These are phyloP conservation scores for Candida dajiaensis DNA, from an alignment of 805 yeast species.

Conservation along the genomic window DNA sequence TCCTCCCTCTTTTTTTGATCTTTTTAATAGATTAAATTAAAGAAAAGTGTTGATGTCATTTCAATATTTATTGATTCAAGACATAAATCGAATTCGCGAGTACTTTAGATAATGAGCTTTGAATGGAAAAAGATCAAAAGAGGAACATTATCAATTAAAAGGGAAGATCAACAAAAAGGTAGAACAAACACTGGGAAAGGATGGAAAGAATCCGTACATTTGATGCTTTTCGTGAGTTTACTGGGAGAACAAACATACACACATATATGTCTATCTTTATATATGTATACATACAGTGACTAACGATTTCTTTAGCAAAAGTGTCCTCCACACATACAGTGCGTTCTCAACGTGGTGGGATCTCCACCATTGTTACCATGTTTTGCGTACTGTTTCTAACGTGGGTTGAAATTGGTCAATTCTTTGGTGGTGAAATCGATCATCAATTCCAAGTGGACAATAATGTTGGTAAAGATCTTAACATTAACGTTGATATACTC, in stretches of 20 bases:
- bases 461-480: conserved; percentile 48
- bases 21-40: too few species aligned
- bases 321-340: conserved; percentile 65
- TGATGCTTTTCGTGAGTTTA: conserved; percentile 63
- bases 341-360: conserved; percentile 71
- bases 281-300: too few species aligned
- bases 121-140: too few species aligned
- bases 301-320: conserved; percentile 56
- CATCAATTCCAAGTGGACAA: conserved; percentile 74
- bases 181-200: neutral
- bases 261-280: too few species aligned
- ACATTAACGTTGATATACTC: conserved; percentile 71
- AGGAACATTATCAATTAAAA: too few species aligned
- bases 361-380: conserved; percentile 61
- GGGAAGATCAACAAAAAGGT: too few species aligned
- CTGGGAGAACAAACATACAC: neutral
- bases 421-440: conserved; percentile 74
- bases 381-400: conserved; percentile 58
- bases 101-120: neutral
- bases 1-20: too few species aligned
- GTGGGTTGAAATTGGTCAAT: conserved; percentile 84
- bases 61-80: too few species aligned
- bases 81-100: neutral
- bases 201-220: conserved; percentile 39
- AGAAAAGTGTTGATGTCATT: too few species aligned